Conservation (phyloP, 331 rosid genomes). For the Saraca asoca region DNA sequence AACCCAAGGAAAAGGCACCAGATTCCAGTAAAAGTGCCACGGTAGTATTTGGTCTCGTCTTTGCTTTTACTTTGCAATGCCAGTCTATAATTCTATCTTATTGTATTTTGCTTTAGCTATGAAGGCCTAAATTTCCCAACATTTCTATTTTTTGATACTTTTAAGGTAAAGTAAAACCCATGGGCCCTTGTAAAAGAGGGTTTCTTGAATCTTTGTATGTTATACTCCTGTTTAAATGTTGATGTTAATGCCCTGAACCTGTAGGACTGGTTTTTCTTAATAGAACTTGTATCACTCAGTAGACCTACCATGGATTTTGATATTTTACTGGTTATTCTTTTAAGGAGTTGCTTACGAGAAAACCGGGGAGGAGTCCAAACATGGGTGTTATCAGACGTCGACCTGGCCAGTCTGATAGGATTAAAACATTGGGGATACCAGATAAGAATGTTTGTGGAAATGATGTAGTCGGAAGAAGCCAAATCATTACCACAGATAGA, state of each 20-base stretch:
- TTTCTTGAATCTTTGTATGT: slow-evolving; percentile 4
- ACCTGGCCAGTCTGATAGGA: slow-evolving; percentile 37
- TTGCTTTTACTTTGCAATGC: slow-evolving; percentile 20
- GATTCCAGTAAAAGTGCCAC: slow-evolving; percentile 23
- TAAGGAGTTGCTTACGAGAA: slow-evolving; percentile 38
- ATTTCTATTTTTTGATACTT: slow-evolving; percentile 16
- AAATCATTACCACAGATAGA: slow-evolving; percentile 26
- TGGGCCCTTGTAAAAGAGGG: slow-evolving; percentile 2
- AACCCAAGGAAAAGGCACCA: slow-evolving; percentile 15
- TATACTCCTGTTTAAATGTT: slow-evolving; percentile 22
- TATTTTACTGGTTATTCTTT: slow-evolving; percentile 10
- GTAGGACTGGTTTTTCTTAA: not conserved
- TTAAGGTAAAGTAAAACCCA: slow-evolving; percentile 23
- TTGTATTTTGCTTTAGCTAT: not conserved
- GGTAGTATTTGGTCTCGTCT: slow-evolving; percentile 23
- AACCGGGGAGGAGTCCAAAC: slow-evolving; percentile 36
- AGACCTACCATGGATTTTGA: slow-evolving; percentile 7
- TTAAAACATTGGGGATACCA: slow-evolving; percentile 33
- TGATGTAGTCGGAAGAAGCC: slow-evolving; percentile 35
- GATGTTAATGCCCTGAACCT: slow-evolving; percentile 19
- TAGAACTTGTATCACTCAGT: too few species aligned
- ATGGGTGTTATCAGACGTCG: slow-evolving; percentile 28
- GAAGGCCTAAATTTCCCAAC: slow-evolving; percentile 15
- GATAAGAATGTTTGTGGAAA: slow-evolving; percentile 31
- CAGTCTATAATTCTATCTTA: slow-evolving; percentile 19